phyloP scores from a whole-genome alignment of 2,329 filamentous ascomycete genomes.

The Colletotrichum neosansevieriae region DNA sequence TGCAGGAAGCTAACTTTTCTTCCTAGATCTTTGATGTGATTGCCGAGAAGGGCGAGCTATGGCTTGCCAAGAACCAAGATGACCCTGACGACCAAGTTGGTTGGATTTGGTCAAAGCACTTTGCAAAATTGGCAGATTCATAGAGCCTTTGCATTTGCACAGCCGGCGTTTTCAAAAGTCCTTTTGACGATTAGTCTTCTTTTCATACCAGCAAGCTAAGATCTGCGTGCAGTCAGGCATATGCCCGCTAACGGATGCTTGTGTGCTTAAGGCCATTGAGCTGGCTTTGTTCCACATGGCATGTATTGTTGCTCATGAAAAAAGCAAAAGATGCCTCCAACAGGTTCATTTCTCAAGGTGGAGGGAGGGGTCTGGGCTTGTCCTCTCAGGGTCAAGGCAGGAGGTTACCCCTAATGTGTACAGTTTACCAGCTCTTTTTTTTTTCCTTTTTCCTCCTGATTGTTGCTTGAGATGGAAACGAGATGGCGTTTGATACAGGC shows the following conservation, averaged over 20 bases:
- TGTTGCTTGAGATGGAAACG: constrained; percentile 34
- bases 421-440: constrained; percentile 16
- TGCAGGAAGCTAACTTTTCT: constrained; percentile 26
- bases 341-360: constrained; percentile 4
- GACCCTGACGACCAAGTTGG: constrained; percentile 83
- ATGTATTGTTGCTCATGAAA: constrained; percentile 24
- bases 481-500: constrained; percentile 38
- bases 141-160: constrained; percentile 42
- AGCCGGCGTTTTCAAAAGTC: constrained; percentile 31
- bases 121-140: constrained; percentile 75
- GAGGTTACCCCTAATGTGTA: constrained; percentile 5
- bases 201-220: not conserved
- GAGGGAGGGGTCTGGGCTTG: not conserved
- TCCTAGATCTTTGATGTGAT: constrained; percentile 86
- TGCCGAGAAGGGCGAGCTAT: constrained; percentile 95
- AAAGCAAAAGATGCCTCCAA: not conserved
- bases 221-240: constrained; percentile 34
- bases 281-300: not conserved
- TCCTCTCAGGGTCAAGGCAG: not conserved
- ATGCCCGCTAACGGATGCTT: constrained; percentile 23
- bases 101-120: constrained; percentile 99
- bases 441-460: constrained; percentile 1
- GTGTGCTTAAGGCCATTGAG: constrained; percentile 11
- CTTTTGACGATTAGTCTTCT: constrained; percentile 16
- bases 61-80: constrained; percentile 98